Base-by-base conservation (phyloP, 2,329 filamentous ascomycete genomes). In the Penicillium polonicum region DNA sequence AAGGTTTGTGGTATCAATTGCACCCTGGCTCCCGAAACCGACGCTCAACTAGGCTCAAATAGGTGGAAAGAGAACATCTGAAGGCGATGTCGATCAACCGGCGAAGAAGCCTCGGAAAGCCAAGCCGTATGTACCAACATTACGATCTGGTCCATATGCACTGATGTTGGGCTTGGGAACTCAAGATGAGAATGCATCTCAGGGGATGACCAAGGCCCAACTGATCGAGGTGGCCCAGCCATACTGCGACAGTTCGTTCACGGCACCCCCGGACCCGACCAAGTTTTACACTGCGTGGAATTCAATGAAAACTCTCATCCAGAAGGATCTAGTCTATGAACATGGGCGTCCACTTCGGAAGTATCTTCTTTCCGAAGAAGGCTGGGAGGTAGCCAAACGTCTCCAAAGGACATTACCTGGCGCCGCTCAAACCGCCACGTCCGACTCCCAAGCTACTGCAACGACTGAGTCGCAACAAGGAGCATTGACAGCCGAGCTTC, bases 211-310 rank as follows among this genome's bases (percentile, higher is more conserved):
- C 10, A 93, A 92, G 70, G 70, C 80, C 7, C 82, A 89, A 56
- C 74, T 92, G 3, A 87, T 92, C 45, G 85, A 87, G 58, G 76
- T 82, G 13, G 88, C 89, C 1, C 88, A 93, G 66, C 84, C 83
- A 7, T 80, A 89, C 70, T 91, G 87, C 66, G 88, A 92, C 68
- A 77, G 87, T 2, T 92, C 89, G 0, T 92, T 91, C 66, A 88
- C 83, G 0, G 85, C 83, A 0, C 87, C 88, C 0, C 80, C 78
- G 41, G 87, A 90, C 53, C 79, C 88, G 0, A 86, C 81, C 12
- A 88, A 86, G 56, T 89, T 84, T 66, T 90, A 90, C 65, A 93
- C 90, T 0, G 90, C 90, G 0, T 94, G 90, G 90, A 88, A 84
- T 67, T 91, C 89, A 1, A 92, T 93, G 82, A 90, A 90, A 69